These are phyloP conservation scores for Trypanosoma scelopori DNA, from an alignment of 208 protist genomes.

Conservation along the genomic window DNA sequence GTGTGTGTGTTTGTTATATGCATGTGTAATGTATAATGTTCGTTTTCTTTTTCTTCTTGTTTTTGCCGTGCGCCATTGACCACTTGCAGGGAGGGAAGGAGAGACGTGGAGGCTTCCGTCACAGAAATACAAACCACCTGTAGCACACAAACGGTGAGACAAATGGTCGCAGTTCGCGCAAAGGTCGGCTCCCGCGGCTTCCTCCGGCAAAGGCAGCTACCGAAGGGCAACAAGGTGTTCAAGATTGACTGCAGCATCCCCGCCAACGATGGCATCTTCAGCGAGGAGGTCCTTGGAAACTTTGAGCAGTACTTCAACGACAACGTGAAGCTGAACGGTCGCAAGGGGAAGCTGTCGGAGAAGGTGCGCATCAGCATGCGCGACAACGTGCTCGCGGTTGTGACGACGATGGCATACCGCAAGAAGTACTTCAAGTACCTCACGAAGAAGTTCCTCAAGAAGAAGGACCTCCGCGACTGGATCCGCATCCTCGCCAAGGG, in stretches of 20 bases:
- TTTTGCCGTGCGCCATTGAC: background rate
- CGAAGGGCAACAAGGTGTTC: constrained; percentile 90
- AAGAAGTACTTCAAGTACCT: constrained; percentile 99
- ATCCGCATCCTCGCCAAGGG: constrained; percentile 95
- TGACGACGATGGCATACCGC: constrained; percentile 92
- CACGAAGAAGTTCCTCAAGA: constrained; percentile 99
- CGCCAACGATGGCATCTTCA: constrained; percentile 65
- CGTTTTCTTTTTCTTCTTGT: background rate
- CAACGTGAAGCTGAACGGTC: constrained; percentile 98
- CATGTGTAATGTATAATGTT: too few species aligned
- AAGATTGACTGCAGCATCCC: constrained; percentile 70
- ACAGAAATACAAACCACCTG: background rate
- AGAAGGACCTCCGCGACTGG: constrained; percentile 97
- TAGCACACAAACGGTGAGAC: background rate
- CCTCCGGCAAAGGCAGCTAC: constrained; percentile 79
- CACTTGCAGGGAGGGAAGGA: background rate
- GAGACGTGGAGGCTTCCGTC: background rate
- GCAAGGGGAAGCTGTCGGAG: constrained; percentile 96
- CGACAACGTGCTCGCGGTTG: constrained; percentile 92
- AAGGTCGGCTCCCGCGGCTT: constrained; percentile 88
- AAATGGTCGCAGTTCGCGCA: constrained; percentile 89
- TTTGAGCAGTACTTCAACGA: constrained; percentile 97
- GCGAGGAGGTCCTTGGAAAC: constrained; percentile 79
- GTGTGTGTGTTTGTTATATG: too few species aligned
- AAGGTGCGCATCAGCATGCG: constrained; percentile 88